These are phyloP conservation scores for Botrytis sinoallii DNA, from an alignment of 2,329 filamentous ascomycete species.

Conservation along the genomic window DNA sequence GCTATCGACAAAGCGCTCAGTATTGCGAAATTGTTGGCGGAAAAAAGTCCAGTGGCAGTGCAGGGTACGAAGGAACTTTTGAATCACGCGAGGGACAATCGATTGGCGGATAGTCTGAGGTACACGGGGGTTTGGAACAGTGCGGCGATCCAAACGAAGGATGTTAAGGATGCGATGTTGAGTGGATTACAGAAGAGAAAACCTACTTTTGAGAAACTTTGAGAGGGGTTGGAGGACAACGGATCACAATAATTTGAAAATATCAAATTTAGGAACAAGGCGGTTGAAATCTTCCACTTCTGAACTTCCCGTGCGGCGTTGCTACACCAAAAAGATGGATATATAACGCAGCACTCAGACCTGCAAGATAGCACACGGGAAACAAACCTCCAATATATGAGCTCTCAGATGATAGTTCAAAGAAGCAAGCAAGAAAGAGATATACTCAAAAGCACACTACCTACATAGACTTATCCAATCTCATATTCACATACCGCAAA, in stretches of 20 bases:
- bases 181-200: constrained; percentile 76
- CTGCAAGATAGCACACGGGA: not conserved
- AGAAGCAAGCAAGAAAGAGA: not conserved
- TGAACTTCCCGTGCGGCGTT: no score
- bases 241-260: not conserved
- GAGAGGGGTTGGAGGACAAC: constrained; percentile 14
- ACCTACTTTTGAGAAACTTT: constrained; percentile 68
- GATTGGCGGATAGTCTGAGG: constrained; percentile 71
- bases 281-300: not conserved
- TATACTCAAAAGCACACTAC: not conserved
- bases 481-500: not conserved
- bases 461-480: not conserved
- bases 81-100: constrained; percentile 76
- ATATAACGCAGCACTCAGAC: not conserved
- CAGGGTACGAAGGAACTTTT: constrained; percentile 84
- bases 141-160: constrained; percentile 74
- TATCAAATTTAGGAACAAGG: not conserved
- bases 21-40: constrained; percentile 63
- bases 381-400: no score
- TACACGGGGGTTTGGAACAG: constrained; percentile 90
- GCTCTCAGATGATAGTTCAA: not conserved
- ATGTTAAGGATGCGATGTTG: constrained; percentile 71
- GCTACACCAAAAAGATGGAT: not conserved
- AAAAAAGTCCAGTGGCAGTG: constrained; percentile 84
- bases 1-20: constrained; percentile 61